Conservation (phyloP, 495 filamentous ascomycete species). For the Glonium stellatum region DNA sequence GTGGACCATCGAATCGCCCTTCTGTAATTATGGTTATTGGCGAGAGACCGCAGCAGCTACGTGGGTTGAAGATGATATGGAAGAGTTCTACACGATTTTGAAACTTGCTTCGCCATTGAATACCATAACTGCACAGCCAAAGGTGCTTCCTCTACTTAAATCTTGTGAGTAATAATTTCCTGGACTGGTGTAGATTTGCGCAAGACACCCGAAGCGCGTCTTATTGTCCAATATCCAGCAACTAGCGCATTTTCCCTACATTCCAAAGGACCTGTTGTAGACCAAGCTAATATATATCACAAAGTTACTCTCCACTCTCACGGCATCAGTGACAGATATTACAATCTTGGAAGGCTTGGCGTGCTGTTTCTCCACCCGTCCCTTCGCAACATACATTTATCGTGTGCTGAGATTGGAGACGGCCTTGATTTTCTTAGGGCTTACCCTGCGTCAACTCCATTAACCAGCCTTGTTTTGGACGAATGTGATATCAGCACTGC, state of each 20-base stretch:
- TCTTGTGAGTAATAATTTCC: background rate
- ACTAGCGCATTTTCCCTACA: too few species aligned
- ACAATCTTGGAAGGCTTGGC: background rate
- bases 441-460: background rate
- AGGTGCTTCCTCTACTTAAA: background rate
- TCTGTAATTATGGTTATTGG: background rate
- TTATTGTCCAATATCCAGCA: too few species aligned
- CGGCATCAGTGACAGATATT: background rate
- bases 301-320: slow-evolving; percentile 1
- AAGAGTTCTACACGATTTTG: background rate
- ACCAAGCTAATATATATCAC: too few species aligned
- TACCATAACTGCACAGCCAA: background rate
- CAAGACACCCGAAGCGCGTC: too few species aligned
- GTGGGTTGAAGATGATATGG: background rate
- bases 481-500: background rate
- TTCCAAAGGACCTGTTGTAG: too few species aligned
- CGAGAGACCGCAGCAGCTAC: background rate
- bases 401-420: background rate
- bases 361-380: background rate
- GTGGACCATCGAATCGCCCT: background rate
- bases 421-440: background rate
- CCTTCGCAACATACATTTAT: background rate
- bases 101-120: background rate
- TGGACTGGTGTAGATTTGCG: too few species aligned
- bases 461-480: slow-evolving; percentile 1